Evolutionary conservation across 2,329 filamentous ascomycete genomes (phyloP).

Genomic region (Aspergillus novoparasiticus): DNA sequence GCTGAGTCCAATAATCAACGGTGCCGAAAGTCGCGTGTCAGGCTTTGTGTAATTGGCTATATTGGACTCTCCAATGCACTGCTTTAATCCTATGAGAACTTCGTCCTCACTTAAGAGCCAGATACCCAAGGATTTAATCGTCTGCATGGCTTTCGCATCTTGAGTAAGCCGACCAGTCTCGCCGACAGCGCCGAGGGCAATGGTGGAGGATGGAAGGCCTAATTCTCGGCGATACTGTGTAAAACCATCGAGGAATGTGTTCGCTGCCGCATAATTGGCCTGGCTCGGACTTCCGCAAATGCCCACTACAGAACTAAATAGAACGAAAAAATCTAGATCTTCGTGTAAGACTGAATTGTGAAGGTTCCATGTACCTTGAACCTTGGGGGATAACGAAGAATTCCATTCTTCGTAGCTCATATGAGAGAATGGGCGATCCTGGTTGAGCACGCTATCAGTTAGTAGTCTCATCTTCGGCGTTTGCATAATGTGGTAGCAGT

Average conservation of each 20-base stretch:
- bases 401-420: constrained; percentile 38
- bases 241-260: constrained; percentile 19
- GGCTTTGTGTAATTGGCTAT: not conserved
- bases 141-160: not conserved
- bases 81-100: not conserved
- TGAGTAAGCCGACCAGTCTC: not conserved
- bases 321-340: constrained; percentile 16
- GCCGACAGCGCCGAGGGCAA: constrained; percentile 7
- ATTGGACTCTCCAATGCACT: not conserved
- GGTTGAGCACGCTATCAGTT: not conserved
- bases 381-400: constrained; percentile 36
- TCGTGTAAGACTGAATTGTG: constrained; percentile 17
- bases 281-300: constrained; percentile 14
- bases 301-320: constrained; percentile 11
- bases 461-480: not conserved
- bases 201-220: constrained; percentile 3
- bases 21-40: not conserved
- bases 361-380: constrained; percentile 31
- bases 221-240: constrained; percentile 13
- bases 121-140: not conserved
- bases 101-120: not conserved
- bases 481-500: not conserved
- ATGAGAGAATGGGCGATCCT: constrained; percentile 20
- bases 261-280: constrained; percentile 17
- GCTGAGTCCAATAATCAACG: not conserved